Evolutionary conservation across 768 basidiomycete genomes (phyloP), one percentile per base, ranked within the genome.

Genomic region (Hebeloma cylindrosporum): DNA sequence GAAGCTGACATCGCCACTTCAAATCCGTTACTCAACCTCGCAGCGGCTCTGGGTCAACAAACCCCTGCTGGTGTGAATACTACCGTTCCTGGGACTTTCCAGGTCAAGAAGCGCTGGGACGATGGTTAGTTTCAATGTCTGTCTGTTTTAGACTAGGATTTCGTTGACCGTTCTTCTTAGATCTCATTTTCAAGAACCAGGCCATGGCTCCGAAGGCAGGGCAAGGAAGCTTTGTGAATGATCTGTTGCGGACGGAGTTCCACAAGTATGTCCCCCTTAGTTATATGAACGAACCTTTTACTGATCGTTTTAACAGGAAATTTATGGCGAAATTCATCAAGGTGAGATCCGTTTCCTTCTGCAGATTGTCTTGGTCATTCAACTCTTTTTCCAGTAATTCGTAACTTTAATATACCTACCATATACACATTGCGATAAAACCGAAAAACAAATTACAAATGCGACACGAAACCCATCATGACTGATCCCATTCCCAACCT

Each of bases 151-250:
- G 9, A 45, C 35, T 17, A 36, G 37, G 32, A 16, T 23, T 38
- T 29, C n/a, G n/a, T 21, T 26, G 31, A 47, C 51, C 49, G 29
- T 38, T 17, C 52, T 60, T 23, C 57, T n/a, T n/a, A 93, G 93
- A 99, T 65, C 73, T 96, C 42, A 93, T 98, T 59, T 98, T 98
- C 81, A 98, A 97, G 72, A 97, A 98, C 64, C 96, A 99, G 66
- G 91, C 96, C 0, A 83, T 83, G 67, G 79, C 75, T 23, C 62
- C 74, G 35, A 76, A 70, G 45, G 77, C 83, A 60, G 66, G 72
- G 2, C 75, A 77, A 56, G 83, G 85, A 9, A 84, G 88, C 45
- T 98, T 98, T 60, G 93, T 98, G 50, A 98, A 99, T 61, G 96
- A 98, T 66, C 73, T 97, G 38, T 67, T 98, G 48, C 78, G 95